Evolutionary conservation across 768 basidiomycete genomes (phyloP), one percentile per base, ranked within the genome.

Genomic region (Calocera viscosa): DNA sequence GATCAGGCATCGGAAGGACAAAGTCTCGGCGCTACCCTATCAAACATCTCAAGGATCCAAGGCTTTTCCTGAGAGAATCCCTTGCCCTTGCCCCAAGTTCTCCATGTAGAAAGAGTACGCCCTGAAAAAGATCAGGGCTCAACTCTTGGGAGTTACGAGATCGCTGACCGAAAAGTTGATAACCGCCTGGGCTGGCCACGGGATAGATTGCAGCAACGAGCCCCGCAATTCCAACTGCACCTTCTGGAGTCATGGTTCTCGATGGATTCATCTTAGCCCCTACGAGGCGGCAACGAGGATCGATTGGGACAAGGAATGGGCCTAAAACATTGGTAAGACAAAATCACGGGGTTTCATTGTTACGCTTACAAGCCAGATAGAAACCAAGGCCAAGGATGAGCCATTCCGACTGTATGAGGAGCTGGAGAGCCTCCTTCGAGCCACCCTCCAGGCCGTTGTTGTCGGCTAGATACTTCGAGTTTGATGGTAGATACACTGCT

Each of bases 251-350:
- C 68, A 78, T 85, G 0, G 85, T 86, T 8, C 87, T 77, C 0
- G 86, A 86, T 0, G 87, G 87, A 66, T 89, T 89, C 84, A 88
- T 87, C 73, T 89, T 89, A 68, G 88, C 87, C 0, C 83, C 85
- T 3, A 84, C 79, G 0, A 89, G 73, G 39, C 86, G 77, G 67
- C 81, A 82, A 33, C 83, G 77, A 8, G 83, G 83, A 71, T 85
- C 84, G 19, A 86, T 79, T 83, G 85, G 67, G 16, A 32, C 2
- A 43, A 32, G 26, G 60, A 28, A 49, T n/a, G 68, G 19, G 28
- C 49, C 41, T 49, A 67, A 17, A 24, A 33, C 17, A 28, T 11
- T 30, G 12, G 64, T 1, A 16, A 32, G 1, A 49, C 16, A 3
- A 24, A 53, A 33, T 24, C 49, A 28, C 26, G n/a, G 68, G 80